Evolutionary conservation across 768 basidiomycete genomes (phyloP), one percentile per base, ranked within the genome.

Genomic region (Phylloporus sp.): DNA sequence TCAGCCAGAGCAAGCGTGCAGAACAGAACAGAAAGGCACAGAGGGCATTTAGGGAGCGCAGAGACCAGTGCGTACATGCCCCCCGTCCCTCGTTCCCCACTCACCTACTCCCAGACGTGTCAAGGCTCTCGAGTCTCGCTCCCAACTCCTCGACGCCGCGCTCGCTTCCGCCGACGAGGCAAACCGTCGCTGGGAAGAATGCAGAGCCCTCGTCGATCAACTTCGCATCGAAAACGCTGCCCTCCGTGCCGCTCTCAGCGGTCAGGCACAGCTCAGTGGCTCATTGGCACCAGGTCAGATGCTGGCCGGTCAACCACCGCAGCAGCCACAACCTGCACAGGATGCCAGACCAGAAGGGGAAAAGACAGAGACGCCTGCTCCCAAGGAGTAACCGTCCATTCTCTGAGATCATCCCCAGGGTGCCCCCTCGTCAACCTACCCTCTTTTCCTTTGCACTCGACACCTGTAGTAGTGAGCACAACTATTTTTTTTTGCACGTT

Each of bases 1-100:
- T 92, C 40, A 88, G 84, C 65, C 80, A 76, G 60, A 86, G 82
- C 62, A 93, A 92, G 62, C 80, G 92, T 9, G 92, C 92, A 34
- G 92, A 94, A 59, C 92, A 96, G 71, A 96, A 96, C 65, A 77
- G 92, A 56, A 93, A 92, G 66, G 92, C 92, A 0, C 92, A 96
- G 69, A 77, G 91, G 33, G 91, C 90, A 2, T 96, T 94, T 66
- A 72, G 92, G 50, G 88, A 93, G 63, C 80, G 92, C 24, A 73
- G 92, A 58, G 92, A 96, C 69, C 84, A 87, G 90, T 91, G 40
- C 67, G 86, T 46, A 5, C 46, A 24, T 27, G 6, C 4, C 15
- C 10, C 44, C 50, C 26, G 35, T 32, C 18, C n/a, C 20, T 20
- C 27, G 27, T 11, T 6, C 8, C 4, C 8, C 27, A 46, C 53